Base-by-base conservation (phyloP, 139 green algal species). In the Pseudopediastrum boryanum region DNA sequence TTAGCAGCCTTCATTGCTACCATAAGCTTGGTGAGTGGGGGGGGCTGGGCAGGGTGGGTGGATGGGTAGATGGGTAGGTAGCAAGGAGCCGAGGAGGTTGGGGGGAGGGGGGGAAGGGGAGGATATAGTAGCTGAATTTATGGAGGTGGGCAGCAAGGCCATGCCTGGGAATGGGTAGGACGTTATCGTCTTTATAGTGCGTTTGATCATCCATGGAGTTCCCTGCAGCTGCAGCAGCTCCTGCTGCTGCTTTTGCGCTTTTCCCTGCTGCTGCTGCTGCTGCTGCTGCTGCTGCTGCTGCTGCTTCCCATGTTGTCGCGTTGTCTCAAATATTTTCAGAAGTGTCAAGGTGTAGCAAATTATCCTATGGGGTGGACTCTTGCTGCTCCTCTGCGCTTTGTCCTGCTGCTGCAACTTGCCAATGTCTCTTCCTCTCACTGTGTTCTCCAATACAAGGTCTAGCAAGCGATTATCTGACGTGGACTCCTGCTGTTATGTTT, bases 11-110 rank as follows among this genome's bases (percentile, higher is more conserved):
- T 80, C 4, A 80, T 72, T n/a, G 73, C 73, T 31, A 23, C 46
- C 2, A 61, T 71, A 1, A 80, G 73, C 59, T 25, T 80, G 58
- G 73, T 80, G 73, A 78, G 70, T n/a, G 13, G 46, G 13, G 16
- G 12, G 46, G 43, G 29, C 13, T 44, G 35, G 7, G 3, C 21
- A 41, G 2, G 33, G 36, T 25, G 36, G 64, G 35, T 43, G 21
- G 35, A 50, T 38, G 6, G 31, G 62, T 35, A 70, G 27, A 27
- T 13, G 25, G 25, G 43, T 13, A 33, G 25, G 35, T 36, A 29
- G 61, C 61, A 69, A 19, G 61, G 9, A n/a, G 23, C 23, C 2
- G 2, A 8, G 31, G 2, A 33, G 52, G 42, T 41, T 52, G 64
- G 16, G 46, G 12, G 46, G 46, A 56, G 13, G 46, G 46, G 13